Conservation (phyloP, 2,329 filamentous ascomycete species). For the Aspergillus neotritici region DNA sequence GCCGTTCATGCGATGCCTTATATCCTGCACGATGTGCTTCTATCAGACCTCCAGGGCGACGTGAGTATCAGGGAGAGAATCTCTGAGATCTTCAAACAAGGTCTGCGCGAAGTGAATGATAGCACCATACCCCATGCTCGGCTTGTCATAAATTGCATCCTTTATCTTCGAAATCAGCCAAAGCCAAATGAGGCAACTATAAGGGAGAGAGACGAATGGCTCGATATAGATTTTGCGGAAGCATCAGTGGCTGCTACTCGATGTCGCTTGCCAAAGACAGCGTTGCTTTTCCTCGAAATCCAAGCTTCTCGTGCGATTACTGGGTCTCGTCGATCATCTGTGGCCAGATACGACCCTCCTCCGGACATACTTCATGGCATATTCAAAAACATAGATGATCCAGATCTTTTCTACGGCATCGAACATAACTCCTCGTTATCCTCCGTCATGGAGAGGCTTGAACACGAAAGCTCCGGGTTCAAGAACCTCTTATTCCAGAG, state of each 20-base stretch:
- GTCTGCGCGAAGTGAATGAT: slow-evolving; percentile 49
- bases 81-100: slow-evolving; percentile 60
- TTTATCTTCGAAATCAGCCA: slow-evolving; percentile 82
- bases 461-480: slow-evolving; percentile 81
- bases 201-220: slow-evolving; percentile 73
- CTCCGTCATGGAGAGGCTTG: slow-evolving; percentile 73
- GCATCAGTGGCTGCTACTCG: slow-evolving; percentile 66
- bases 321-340: slow-evolving; percentile 62
- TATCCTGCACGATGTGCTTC: slow-evolving; percentile 74
- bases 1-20: slow-evolving; percentile 73
- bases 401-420: slow-evolving; percentile 91
- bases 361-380: slow-evolving; percentile 70
- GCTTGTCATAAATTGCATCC: slow-evolving; percentile 68
- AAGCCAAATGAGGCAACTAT: slow-evolving; percentile 70
- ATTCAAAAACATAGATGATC: slow-evolving; percentile 90
- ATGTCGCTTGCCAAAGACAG: slow-evolving; percentile 82
- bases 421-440: slow-evolving; percentile 69
- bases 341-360: slow-evolving; percentile 49
- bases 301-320: slow-evolving; percentile 53
- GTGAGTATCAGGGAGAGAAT: slow-evolving; percentile 56
- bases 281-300: slow-evolving; percentile 76
- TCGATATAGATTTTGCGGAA: slow-evolving; percentile 70
- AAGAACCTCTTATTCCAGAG: slow-evolving; percentile 88
- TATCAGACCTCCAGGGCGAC: slow-evolving; percentile 59
- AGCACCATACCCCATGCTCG: slow-evolving; percentile 58